Conservation (phyloP, 2,329 filamentous ascomycete species). For the Verticillium tricorpus region DNA sequence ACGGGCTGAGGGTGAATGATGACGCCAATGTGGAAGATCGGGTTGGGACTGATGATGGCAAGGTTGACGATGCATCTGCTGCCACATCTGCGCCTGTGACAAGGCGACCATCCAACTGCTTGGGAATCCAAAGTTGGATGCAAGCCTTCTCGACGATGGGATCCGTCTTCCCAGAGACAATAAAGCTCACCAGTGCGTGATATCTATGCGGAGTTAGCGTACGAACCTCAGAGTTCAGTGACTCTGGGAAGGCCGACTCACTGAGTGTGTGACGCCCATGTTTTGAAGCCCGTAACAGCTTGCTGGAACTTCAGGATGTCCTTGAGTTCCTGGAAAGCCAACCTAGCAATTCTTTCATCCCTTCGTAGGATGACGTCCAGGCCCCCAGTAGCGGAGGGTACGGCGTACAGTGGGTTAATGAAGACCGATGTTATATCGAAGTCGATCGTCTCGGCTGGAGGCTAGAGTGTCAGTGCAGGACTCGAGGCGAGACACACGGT, state of each 20-base stretch:
- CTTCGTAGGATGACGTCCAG: slow-evolving; percentile 23
- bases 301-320: slow-evolving; percentile 27
- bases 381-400: slow-evolving; percentile 9
- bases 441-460: slow-evolving; percentile 18
- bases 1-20: not conserved
- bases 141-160: slow-evolving; percentile 21
- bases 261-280: slow-evolving; percentile 20
- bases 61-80: not conserved
- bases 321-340: slow-evolving; percentile 19
- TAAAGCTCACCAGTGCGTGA: slow-evolving; percentile 21
- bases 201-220: slow-evolving; percentile 2
- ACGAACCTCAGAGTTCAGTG: not conserved
- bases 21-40: not conserved
- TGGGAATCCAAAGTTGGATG: slow-evolving; percentile 27
- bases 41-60: not conserved
- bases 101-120: slow-evolving; percentile 19
- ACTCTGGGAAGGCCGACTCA: slow-evolving; percentile 6
- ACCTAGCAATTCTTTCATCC: slow-evolving; percentile 24
- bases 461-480: not conserved
- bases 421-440: slow-evolving; percentile 22
- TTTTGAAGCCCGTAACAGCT: slow-evolving; percentile 26
- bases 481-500: no score
- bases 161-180: slow-evolving; percentile 15
- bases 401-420: slow-evolving; percentile 23
- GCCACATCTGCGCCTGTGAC: slow-evolving; percentile 15